A percentile compares a stretch with the other conserved stretches of the same genome.
Evolutionary conservation across 305 asterid species (phyloP).

Genomic region (Fraxinus dipetala): DNA sequence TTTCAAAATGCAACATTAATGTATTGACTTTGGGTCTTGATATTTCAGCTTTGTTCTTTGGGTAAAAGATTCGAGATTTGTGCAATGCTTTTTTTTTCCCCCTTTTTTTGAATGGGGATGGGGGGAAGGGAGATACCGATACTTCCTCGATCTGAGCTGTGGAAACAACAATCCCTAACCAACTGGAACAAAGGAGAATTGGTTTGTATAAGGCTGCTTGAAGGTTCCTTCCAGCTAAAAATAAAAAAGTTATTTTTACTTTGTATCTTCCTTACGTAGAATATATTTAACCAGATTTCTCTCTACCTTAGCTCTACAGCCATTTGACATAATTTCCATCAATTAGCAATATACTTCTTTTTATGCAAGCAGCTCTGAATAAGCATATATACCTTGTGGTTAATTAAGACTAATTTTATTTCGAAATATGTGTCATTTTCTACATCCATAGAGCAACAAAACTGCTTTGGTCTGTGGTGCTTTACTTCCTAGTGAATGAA

Average conservation of each 20-base stretch:
- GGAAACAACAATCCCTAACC: neutral
- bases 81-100: neutral
- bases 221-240: neutral
- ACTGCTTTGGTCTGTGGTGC: neutral
- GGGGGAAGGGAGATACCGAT: neutral
- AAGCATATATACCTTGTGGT: neutral
- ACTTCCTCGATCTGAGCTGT: neutral
- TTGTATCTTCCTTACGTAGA: neutral
- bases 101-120: neutral
- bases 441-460: neutral
- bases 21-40: neutral
- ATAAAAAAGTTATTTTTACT: neutral
- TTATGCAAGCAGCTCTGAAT: neutral
- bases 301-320: neutral
- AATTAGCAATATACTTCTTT: neutral
- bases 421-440: neutral
- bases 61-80: neutral
- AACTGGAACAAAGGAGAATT: neutral
- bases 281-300: neutral
- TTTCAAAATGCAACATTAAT: neutral
- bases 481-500: neutral
- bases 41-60: neutral
- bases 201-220: neutral
- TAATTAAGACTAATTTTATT: neutral
- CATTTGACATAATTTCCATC: neutral